Evolutionary conservation across 1,139 yeast species (phyloP), one percentile per base, ranked within the genome.

Genomic region (Candida buenavistaensis): DNA sequence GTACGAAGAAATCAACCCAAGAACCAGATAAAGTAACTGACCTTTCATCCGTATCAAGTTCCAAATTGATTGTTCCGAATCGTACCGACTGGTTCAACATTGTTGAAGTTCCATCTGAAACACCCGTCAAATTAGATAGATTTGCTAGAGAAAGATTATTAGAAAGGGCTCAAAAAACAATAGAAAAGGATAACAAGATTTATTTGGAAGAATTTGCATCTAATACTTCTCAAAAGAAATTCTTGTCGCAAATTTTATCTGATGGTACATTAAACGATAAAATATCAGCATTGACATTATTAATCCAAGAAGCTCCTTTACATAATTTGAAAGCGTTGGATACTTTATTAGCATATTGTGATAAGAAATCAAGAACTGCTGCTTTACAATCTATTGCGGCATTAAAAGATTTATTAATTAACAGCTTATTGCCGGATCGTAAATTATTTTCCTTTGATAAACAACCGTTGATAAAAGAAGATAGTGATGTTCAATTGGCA

Each of bases 211-310:
- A 87, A 55, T 85, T 87, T 55, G 75, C 88, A 25, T 78, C 84
- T 47, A 81, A 89, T 32, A 78, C 86, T 22, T 84, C 96, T 2
- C 96, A 90, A 59, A 82, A 80, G 57, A 85, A 84, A 72, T 90
- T 90, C 58, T 80, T 90, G 74, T 76, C 92, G 1, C 95, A 92
- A 60, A 83, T 92, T 46, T 74, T 92, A 52, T 73, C 90, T 5
- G 85, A 82, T 45, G 99, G 99, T 85, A 92, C 99, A 0, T 72
- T 92, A 48, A 83, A 81, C 51, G 99, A 92, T 82, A 90, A 92
- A 63, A 86, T 92, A 39, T 87, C 97, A 31, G 97, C 98, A 0
- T 72, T 92, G 52, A 90, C 98, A 0, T 76, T 92, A 55, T 69
- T 92, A 55, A 78, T 90, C 32, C 97, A 92, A 57, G 98, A 92